Evolutionary conservation across 257 asterid genomes (phyloP).

Genomic region (Nicotiana noctiflora): DNA sequence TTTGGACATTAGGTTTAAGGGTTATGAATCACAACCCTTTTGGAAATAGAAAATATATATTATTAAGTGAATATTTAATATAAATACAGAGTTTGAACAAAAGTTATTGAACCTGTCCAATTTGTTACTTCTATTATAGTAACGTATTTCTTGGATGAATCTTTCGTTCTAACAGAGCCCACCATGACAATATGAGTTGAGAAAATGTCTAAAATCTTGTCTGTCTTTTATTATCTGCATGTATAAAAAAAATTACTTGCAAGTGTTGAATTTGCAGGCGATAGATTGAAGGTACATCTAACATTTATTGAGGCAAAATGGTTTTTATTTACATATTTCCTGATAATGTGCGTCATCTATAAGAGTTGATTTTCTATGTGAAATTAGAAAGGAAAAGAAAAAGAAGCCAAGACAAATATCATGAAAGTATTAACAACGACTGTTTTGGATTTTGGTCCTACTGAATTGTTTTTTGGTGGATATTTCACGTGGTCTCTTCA

Average conservation of each 20-base stretch:
- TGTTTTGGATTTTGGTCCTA: not conserved
- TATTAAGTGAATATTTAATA: no score
- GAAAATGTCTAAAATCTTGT: not conserved
- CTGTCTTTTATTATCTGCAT: not conserved
- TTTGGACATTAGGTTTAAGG: no score
- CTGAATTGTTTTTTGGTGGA: not conserved
- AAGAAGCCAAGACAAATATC: not conserved
- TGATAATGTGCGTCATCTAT: not conserved
- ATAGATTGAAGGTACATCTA: not conserved
- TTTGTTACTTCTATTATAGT: no score
- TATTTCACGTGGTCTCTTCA: not conserved
- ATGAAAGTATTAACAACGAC: not conserved
- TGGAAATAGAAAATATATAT: no score
- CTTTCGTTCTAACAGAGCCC: not conserved
- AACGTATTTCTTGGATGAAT: not conserved
- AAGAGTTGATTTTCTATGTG: not conserved
- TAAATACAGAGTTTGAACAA: no score
- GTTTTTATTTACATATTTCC: not conserved
- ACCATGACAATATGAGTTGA: not conserved
- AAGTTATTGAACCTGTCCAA: no score
- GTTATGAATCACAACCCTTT: no score
- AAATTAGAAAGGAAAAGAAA: not conserved
- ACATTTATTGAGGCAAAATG: not conserved
- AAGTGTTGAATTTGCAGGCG: not conserved
- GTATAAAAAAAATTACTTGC: not conserved